Percentiles rank a stretch among this genome's conserved stretches.
Conservation (phyloP, 2,329 filamentous ascomycete genomes). For the Colletotrichum agaves region DNA sequence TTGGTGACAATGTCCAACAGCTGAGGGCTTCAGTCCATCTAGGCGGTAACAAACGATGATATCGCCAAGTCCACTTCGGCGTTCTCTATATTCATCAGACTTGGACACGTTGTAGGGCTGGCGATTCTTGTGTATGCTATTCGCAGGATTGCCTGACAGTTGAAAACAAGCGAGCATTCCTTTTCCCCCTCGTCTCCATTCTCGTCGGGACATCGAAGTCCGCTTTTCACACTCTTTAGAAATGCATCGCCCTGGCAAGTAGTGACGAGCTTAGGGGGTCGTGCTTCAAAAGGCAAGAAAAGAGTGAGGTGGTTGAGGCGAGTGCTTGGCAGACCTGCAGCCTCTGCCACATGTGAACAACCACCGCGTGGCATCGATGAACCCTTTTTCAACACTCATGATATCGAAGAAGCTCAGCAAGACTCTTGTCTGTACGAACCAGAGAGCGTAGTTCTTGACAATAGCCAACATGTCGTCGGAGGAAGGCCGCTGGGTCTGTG, state of each 20-base stretch:
- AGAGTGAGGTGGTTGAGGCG: neutral
- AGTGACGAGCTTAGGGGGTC: neutral
- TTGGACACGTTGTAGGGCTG: neutral
- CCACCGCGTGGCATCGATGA: too few species aligned
- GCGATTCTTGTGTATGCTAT: neutral
- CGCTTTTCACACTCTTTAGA: neutral
- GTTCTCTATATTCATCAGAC: neutral
- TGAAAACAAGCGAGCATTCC: neutral
- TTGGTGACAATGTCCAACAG: neutral
- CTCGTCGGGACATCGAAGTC: neutral
- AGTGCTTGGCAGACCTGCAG: constrained; percentile 6
- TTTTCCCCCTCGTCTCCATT: neutral
- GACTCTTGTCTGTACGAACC: too few species aligned
- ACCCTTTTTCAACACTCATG: too few species aligned
- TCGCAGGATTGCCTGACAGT: neutral
- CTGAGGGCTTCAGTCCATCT: neutral
- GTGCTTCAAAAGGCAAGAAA: neutral
- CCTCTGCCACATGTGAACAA: constrained; percentile 7
- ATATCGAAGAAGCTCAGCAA: too few species aligned
- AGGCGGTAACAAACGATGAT: neutral
- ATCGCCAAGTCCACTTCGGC: neutral
- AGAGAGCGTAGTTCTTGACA: too few species aligned
- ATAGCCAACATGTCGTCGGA: too few species aligned
- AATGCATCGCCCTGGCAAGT: neutral
- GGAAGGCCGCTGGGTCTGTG: too few species aligned